Percentiles rank a stretch among this genome's conserved stretches.
These are phyloP conservation scores for Bertia moriformis DNA, from an alignment of 2,329 filamentous ascomycete genomes.

Conservation along the genomic window DNA sequence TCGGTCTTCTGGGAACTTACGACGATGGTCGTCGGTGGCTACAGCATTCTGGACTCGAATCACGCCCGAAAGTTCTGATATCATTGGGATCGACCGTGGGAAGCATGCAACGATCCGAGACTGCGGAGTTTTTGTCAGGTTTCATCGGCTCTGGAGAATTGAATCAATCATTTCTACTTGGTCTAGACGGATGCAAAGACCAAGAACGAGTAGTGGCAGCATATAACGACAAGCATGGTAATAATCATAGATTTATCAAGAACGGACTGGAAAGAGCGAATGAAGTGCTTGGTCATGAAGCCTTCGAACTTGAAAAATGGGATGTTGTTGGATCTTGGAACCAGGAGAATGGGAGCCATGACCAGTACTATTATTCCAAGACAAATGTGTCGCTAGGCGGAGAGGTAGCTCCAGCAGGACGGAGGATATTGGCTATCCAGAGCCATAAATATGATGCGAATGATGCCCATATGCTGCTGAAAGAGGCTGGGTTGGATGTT, in stretches of 20 bases:
- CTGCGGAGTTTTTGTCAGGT: background rate
- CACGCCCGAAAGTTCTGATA: background rate
- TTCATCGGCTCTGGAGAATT: background rate
- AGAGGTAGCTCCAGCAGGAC: background rate
- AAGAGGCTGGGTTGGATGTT: background rate
- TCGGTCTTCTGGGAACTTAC: constrained; percentile 1
- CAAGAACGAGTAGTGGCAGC: background rate
- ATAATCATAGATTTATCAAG: background rate
- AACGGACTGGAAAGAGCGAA: constrained; percentile 1
- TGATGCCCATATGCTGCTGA: background rate
- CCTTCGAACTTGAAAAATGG: background rate
- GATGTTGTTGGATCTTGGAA: constrained; percentile 2
- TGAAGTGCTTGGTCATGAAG: background rate
- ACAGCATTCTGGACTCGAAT: background rate
- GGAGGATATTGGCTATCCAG: background rate
- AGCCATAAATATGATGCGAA: constrained; percentile 1
- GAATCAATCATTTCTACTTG: background rate
- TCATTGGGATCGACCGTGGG: background rate
- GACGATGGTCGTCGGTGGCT: constrained; percentile 1
- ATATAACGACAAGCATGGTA: background rate
- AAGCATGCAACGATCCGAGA: constrained; percentile 1
- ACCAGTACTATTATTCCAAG: constrained; percentile 3
- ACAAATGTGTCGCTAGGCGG: background rate
- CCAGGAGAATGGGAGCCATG: constrained; percentile 3
- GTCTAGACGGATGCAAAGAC: background rate